Evolutionary conservation across 768 basidiomycete species (phyloP), one percentile per base, ranked within the genome.

Genomic region (Hydnum rufescens): DNA sequence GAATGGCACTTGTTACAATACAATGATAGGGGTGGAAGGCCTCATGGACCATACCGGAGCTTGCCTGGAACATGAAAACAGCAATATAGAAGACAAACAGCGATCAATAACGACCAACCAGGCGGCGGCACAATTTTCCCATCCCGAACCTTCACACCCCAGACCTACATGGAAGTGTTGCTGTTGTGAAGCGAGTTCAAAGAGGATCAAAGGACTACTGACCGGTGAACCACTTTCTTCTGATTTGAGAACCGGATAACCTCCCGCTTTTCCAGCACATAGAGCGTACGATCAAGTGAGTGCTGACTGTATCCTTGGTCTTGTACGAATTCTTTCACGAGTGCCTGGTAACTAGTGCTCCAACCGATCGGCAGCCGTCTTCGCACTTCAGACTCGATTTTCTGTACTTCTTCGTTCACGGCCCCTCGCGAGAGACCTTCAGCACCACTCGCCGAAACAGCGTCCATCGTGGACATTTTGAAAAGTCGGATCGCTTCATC

Each of bases 391-490:
- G 80, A 78, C 63, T 93, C 90, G 58, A 99, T 95, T 57, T 75
- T 73, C 29, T 72, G 68, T 73, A 96, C 89, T 67, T 97, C 93
- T 51, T 90, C 90, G 63, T 92, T 90, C 34, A 97, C 68, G 59
- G 90, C 89, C 3, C 82, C 80, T 42, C 92, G 77, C 13, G 88
- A 85, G 54, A 97, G 69, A 0, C 95, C 95, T 59, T 97, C 95
- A 18, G 82, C 80, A 30, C 86, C 82, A 8, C 95, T 92, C 0
- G 90, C 89, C 8, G 85, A 82, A 26, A 97, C 92, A 25, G 95
- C 95, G 63, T 97, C 90, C 93, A 99, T 97, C 2, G 95, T 97
- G 5, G 92, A 96, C 68, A 80, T 92, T 62, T 93, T 97, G 79
- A 99, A 99, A 39, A 99, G 67, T 5, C 95, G 82, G 59, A 97